Evolutionary conservation across 2,329 filamentous ascomycete species (phyloP).

Genomic region (Colletotrichum endophyticum): DNA sequence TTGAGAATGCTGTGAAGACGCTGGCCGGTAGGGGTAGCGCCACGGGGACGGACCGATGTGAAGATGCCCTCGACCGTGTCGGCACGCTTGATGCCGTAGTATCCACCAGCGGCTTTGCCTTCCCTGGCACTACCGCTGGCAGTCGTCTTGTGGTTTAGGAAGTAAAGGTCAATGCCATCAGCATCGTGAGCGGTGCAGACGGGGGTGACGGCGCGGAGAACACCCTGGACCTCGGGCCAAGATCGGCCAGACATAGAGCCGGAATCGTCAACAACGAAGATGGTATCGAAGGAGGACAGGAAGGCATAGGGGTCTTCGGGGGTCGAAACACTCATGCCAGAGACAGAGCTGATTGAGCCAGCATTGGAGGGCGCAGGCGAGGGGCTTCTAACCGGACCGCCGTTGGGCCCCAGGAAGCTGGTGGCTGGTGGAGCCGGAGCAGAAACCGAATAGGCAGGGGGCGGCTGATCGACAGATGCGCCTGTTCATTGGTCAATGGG

Average conservation of each 20-base stretch:
- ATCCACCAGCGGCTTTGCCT: slow-evolving; percentile 53
- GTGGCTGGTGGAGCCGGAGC: not conserved
- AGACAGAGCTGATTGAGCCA: slow-evolving; percentile 9
- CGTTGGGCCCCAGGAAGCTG: slow-evolving; percentile 4
- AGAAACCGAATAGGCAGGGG: slow-evolving; percentile 37
- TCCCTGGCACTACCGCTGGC: slow-evolving; percentile 33
- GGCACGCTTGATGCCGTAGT: slow-evolving; percentile 66
- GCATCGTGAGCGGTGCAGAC: slow-evolving; percentile 81
- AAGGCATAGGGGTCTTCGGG: slow-evolving; percentile 77
- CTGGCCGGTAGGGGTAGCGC: slow-evolving; percentile 76
- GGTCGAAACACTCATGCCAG: slow-evolving; percentile 34
- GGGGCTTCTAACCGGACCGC: slow-evolving; percentile 6
- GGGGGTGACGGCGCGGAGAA: slow-evolving; percentile 76
- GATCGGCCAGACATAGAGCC: slow-evolving; percentile 79
- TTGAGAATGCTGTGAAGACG: slow-evolving; percentile 74
- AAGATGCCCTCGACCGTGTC: slow-evolving; percentile 73
- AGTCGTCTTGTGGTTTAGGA: slow-evolving; percentile 72
- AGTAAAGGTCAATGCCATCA: slow-evolving; percentile 91
- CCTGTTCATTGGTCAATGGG: slow-evolving; percentile 15
- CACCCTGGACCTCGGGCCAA: slow-evolving; percentile 77
- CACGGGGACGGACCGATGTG: slow-evolving; percentile 64
- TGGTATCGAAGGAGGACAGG: slow-evolving; percentile 80
- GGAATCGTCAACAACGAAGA: slow-evolving; percentile 93
- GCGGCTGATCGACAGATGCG: slow-evolving; percentile 30
- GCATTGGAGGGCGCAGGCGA: slow-evolving; percentile 24